Conservation (phyloP, 2,329 filamentous ascomycete genomes). For the Fusarium verrucosum region DNA sequence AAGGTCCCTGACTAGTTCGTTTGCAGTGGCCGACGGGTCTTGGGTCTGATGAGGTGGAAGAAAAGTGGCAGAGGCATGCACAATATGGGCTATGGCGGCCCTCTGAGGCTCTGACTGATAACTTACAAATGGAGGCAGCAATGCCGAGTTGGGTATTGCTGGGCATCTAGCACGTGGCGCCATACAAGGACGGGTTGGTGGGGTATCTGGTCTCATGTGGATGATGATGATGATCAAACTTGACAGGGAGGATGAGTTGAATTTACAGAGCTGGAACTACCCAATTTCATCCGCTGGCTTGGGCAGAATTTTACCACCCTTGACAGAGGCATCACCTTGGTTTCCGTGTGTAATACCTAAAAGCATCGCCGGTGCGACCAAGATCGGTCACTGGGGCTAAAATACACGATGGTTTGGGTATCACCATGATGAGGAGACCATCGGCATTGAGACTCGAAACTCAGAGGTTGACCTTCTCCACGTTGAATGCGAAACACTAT, state of each 20-base stretch:
- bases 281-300: conserved; percentile 11
- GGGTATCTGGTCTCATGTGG: conserved; percentile 30
- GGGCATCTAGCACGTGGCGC: conserved; percentile 43
- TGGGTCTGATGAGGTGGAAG: conserved; percentile 4
- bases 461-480: conserved; percentile 19
- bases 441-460: conserved; percentile 6
- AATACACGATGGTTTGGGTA: conserved; percentile 1
- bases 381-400: neutral
- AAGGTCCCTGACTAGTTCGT: conserved; percentile 30
- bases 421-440: conserved; percentile 15
- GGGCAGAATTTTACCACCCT: conserved; percentile 25
- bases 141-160: conserved; percentile 38
- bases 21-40: conserved; percentile 1
- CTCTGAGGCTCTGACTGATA: conserved; percentile 13
- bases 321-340: neutral
- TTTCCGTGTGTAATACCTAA: neutral
- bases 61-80: conserved; percentile 20
- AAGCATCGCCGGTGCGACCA: neutral
- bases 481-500: conserved; percentile 31
- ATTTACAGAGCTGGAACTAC: conserved; percentile 3
- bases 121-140: conserved; percentile 18
- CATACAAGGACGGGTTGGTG: conserved; percentile 41
- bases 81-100: conserved; percentile 8
- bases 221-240: conserved; percentile 34
- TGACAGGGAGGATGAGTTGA: conserved; percentile 19